Percentiles rank a stretch among this genome's conserved stretches.
phyloP scores from a whole-genome alignment of 1,284 basidiomycete genomes.

The Cryptococcus sp. region DNA sequence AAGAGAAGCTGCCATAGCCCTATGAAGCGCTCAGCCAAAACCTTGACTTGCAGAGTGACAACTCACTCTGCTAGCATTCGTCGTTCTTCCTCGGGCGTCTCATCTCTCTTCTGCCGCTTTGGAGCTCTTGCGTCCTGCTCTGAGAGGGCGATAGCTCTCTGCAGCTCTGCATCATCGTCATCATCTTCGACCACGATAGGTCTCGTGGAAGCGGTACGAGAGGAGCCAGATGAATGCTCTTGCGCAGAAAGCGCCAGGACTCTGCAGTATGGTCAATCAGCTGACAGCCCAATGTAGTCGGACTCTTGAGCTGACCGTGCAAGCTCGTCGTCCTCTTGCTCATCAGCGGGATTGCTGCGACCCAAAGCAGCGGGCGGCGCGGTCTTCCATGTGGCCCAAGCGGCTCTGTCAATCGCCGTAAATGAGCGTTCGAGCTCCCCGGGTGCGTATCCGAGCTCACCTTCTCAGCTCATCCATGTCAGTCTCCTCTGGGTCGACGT shows the following conservation, averaged over 20 bases:
- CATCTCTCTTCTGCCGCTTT: conserved; percentile 31
- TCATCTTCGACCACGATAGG: conserved; percentile 16
- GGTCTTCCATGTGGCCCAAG: conserved; percentile 44
- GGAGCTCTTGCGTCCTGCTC: conserved; percentile 31
- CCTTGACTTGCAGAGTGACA: not conserved
- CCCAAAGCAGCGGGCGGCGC: conserved; percentile 22
- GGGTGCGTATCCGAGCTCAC: conserved; percentile 15
- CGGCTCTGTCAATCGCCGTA: conserved; percentile 26
- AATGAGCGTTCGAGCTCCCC: no score
- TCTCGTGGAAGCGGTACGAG: conserved; percentile 8
- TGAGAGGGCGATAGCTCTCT: conserved; percentile 27
- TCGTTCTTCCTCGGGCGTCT: conserved; percentile 46
- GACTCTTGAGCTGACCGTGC: conserved; percentile 25
- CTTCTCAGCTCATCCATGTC: conserved; percentile 33
- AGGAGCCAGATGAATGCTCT: conserved; percentile 19
- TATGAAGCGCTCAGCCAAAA: conserved; percentile 4
- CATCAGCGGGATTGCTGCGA: not conserved
- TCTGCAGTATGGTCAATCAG: conserved; percentile 14
- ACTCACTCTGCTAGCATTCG: conserved; percentile 43
- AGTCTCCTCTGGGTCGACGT: conserved; percentile 22
- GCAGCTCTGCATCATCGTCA: conserved; percentile 41
- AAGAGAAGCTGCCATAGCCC: conserved; percentile 41
- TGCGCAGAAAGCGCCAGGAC: conserved; percentile 30
- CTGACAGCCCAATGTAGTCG: not conserved
- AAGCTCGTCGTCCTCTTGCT: conserved; percentile 41